Percentiles rank a stretch among this genome's conserved stretches.
phyloP scores from a whole-genome alignment of 2,329 filamentous ascomycete species.

The Aphanocladium album region DNA sequence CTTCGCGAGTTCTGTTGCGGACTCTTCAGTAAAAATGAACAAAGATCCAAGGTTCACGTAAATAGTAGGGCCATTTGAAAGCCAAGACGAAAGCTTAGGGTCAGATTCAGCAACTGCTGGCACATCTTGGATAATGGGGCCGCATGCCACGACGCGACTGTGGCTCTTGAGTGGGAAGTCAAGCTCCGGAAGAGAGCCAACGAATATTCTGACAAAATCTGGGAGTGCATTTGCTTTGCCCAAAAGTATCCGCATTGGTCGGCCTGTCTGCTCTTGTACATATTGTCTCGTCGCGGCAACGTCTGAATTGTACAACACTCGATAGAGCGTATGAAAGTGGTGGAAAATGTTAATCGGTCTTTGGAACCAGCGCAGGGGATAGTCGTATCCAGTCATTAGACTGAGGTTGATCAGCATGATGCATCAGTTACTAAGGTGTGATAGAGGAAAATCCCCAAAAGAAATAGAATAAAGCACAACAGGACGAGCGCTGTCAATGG shows the following conservation, averaged over 20 bases:
- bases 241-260: constrained; percentile 19
- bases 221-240: constrained; percentile 19
- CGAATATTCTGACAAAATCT: constrained; percentile 20
- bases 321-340: constrained; percentile 23
- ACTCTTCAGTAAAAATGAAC: constrained; percentile 24
- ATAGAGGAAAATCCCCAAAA: too few species aligned
- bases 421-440: neutral
- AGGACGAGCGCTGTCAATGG: too few species aligned
- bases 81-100: constrained; percentile 38
- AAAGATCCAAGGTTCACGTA: constrained; percentile 46
- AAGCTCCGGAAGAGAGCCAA: constrained; percentile 24
- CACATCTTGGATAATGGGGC: constrained; percentile 38
- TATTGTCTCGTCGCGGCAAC: constrained; percentile 13
- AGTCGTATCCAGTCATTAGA: constrained; percentile 38
- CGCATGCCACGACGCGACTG: constrained; percentile 37
- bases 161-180: constrained; percentile 38
- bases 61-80: constrained; percentile 36
- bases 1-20: constrained; percentile 34
- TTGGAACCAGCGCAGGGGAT: constrained; percentile 39
- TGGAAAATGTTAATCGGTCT: constrained; percentile 38
- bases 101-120: constrained; percentile 31
- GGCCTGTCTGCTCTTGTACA: constrained; percentile 14
- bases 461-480: neutral
- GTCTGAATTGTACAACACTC: constrained; percentile 15
- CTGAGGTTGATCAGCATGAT: constrained; percentile 21